Base-by-base conservation (phyloP, 257 asterid species). In the Agastache rugosa region DNA sequence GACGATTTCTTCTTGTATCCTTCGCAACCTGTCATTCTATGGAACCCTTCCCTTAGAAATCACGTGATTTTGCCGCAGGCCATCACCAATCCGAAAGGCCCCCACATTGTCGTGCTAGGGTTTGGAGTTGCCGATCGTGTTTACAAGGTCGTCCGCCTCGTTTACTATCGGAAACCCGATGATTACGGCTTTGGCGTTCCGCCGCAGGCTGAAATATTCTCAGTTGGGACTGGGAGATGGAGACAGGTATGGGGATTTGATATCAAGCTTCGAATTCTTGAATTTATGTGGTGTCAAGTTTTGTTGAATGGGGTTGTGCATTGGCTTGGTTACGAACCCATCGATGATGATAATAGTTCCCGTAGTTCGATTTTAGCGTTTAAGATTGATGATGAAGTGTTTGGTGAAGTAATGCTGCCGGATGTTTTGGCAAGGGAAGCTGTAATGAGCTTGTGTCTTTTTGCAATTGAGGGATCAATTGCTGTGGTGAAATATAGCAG, bases 71-170 rank as follows among this genome's bases (percentile, higher is more conserved):
- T 83, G 11, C 92, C 91, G 8, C 63, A 37, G 0, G 77, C 93
- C 12, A 47, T 25, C 0, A 62, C 86, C 74, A 73, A 65, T 27
- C 85, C 79, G 10, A 29, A 11, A 2, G 76, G 14, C 1, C 79
- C 85, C 25, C 74, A 82, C 69, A 47, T 63, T 69, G 76, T 55
- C 45, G 82, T 79, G 27, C 76, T 87, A 8, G 96, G 91, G 51
- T 87, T 88, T 50, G 96, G 96, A 12, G 78, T 23, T 47, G 79
- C 63, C 5, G 55, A 48, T 11, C 45, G 70, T 31, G 90, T 78
- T 39, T 78, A 74, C 67, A 90, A 90, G 74, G 88, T 90, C 14
- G 91, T 88, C 14, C 85, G 96, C 79, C 63, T 86, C 53, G 89
- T 85, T 41, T 88, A 80, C 64, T 62, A 45, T 17, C 81, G 66